Percentiles rank a stretch among this genome's conserved stretches.
Conservation (phyloP, 768 basidiomycete genomes). For the Pluteus cervinus region DNA sequence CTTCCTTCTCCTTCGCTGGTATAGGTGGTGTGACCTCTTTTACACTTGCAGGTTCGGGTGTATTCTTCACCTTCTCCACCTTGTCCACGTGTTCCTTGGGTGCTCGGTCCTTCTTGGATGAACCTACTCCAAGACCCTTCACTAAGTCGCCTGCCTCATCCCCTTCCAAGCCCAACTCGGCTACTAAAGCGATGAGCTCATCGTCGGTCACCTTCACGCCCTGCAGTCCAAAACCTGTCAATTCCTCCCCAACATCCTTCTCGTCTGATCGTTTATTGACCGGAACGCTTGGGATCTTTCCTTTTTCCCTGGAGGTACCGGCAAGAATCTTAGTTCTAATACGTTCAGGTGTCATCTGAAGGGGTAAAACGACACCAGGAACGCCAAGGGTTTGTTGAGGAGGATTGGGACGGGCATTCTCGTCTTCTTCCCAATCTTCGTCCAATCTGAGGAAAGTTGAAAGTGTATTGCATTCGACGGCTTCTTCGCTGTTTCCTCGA, state of each 20-base stretch:
- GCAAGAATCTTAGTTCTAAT: constrained; percentile 55
- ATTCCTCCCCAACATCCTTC: constrained; percentile 62
- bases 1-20: constrained; percentile 4
- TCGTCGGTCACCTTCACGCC: constrained; percentile 75
- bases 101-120: constrained; percentile 10
- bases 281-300: constrained; percentile 28
- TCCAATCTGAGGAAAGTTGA: constrained; percentile 66
- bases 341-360: constrained; percentile 77
- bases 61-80: constrained; percentile 2
- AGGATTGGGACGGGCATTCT: constrained; percentile 50
- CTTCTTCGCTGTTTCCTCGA: constrained; percentile 57
- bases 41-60: background rate
- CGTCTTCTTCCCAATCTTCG: constrained; percentile 65
- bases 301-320: constrained; percentile 38
- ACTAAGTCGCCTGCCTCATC: constrained; percentile 76
- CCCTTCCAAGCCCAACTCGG: constrained; percentile 69
- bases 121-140: constrained; percentile 44
- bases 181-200: constrained; percentile 64
- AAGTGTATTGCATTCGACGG: constrained; percentile 74
- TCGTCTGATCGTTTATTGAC: constrained; percentile 51
- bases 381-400: constrained; percentile 66
- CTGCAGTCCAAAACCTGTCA: constrained; percentile 67
- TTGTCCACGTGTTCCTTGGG: constrained; percentile 6
- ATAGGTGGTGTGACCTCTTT: background rate
- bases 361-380: constrained; percentile 68